Percentiles rank a stretch among this genome's conserved stretches.
Conservation (phyloP, 495 filamentous ascomycete genomes). For the Penicillium parvum region DNA sequence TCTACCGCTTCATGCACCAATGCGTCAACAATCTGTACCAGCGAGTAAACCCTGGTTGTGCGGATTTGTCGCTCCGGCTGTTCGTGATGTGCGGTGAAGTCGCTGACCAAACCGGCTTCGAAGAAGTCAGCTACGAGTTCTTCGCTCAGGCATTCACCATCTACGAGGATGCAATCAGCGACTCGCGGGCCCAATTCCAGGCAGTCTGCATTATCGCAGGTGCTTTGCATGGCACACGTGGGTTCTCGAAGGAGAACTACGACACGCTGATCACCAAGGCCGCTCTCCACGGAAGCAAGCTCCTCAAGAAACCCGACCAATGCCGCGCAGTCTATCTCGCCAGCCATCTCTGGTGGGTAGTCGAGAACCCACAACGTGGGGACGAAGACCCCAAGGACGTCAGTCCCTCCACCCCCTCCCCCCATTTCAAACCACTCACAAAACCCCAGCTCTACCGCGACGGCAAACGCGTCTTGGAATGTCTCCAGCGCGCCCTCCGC, state of each 20-base stretch:
- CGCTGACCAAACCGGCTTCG: constrained; percentile 86
- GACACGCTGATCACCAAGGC: constrained; percentile 98
- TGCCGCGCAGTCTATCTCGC: constrained; percentile 95
- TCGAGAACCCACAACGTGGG: constrained; percentile 73
- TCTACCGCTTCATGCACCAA: constrained; percentile 93
- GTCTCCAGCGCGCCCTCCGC: constrained; percentile 88
- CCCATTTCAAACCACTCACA: constrained; percentile 10
- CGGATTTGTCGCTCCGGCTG: constrained; percentile 81
- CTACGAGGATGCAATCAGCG: constrained; percentile 92
- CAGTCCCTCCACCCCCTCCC: constrained; percentile 26
- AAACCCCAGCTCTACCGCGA: constrained; percentile 79
- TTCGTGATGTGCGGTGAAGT: constrained; percentile 91
- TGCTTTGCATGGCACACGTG: constrained; percentile 77
- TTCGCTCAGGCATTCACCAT: constrained; percentile 98
- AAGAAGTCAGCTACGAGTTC: constrained; percentile 96
- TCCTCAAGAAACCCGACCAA: constrained; percentile 97
- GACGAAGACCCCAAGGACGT: constrained; percentile 84
- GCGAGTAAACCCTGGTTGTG: constrained; percentile 72
- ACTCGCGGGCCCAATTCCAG: constrained; percentile 95
- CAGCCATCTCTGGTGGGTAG: constrained; percentile 96
- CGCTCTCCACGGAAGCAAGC: constrained; percentile 91
- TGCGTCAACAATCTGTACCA: constrained; percentile 83
- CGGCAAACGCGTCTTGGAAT: constrained; percentile 94
- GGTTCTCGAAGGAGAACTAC: constrained; percentile 94
- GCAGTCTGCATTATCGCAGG: constrained; percentile 92